Conservation (phyloP, 1,284 basidiomycete genomes). For the Xerocomus tenax region DNA sequence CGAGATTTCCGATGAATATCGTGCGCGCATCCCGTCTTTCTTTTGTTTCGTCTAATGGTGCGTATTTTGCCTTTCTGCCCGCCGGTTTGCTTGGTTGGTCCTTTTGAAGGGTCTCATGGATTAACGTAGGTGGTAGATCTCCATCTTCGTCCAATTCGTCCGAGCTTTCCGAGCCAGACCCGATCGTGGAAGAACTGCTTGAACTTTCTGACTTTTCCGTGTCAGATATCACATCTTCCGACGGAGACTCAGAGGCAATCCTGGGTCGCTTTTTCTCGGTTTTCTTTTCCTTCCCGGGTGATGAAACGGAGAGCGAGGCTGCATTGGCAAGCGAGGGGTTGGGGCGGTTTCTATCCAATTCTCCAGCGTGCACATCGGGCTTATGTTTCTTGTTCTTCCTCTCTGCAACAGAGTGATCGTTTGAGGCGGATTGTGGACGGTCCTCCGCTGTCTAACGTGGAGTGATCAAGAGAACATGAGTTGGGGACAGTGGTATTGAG, state of each 20-base stretch:
- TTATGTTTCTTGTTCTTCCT: conserved; percentile 20
- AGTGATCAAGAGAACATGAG: background rate
- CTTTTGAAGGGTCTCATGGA: conserved; percentile 34
- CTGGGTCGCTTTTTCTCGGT: conserved; percentile 17
- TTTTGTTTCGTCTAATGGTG: conserved; percentile 59
- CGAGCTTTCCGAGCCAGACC: conserved; percentile 13
- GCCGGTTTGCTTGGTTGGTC: conserved; percentile 9
- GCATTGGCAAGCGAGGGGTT: conserved; percentile 15
- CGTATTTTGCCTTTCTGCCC: conserved; percentile 34
- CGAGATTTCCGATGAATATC: conserved; percentile 89
- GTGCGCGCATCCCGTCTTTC: conserved; percentile 73
- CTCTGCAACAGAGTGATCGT: background rate
- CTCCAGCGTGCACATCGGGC: conserved; percentile 11
- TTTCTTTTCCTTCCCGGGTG: conserved; percentile 18
- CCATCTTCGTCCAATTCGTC: conserved; percentile 8
- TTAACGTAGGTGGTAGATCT: conserved; percentile 15
- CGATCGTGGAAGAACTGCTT: background rate
- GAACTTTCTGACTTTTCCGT: conserved; percentile 21
- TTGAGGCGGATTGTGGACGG: conserved; percentile 3
- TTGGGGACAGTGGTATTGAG: background rate
- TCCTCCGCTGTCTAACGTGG: conserved; percentile 11
- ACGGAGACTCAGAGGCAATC: conserved; percentile 6
- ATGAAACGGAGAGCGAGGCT: background rate
- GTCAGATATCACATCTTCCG: conserved; percentile 28
- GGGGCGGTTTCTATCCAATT: conserved; percentile 22